Base-by-base conservation (phyloP, 768 basidiomycete genomes). In the Suillus lakei region DNA sequence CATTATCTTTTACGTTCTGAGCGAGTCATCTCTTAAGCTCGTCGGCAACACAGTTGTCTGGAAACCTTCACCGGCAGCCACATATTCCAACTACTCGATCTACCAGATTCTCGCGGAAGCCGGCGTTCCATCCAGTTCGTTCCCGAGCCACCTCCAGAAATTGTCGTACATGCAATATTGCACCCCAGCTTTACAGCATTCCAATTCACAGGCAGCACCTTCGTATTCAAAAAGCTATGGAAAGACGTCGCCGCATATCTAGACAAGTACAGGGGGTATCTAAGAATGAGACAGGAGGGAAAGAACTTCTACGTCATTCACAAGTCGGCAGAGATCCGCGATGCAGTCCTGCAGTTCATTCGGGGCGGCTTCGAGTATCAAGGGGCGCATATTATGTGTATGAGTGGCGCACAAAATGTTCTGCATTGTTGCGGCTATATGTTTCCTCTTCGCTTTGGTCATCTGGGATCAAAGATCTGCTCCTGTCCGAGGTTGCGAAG, bases 281-380 rank as follows among this genome's bases (percentile, higher is more conserved):
- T 98, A 0, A 86, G 97, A 73, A 92, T 32, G 97, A 99, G 84
- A 99, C 97, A 9, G 95, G 95, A 34, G 97, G 98, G 64, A n/a
- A 99, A 99, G 86, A 99, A 99, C 84, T 99, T 96, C 84, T 98
- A 99, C 79, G 69, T 99, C 54, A 82, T 99, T 56, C 98, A 99
- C 78, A 82, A 85, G 62, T 90, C 89, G 16, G 97, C 96, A 43
- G 93, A 98, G 71, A 79, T 98, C 62, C 83, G 82, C 75, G 96
- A 96, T 69, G 94, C 96, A n/a, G 98, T 93, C 58, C 69, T 92
- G 55, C 97, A 99, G 80, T 87, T 84, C 60, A 85, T 99, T 66
- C 85, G 98, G 63, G 92, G 85, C 21, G 96, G 91, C 1, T 99
- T 97, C 77, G 98, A 99, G 79, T 99, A 98, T 77, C 95, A 96